Base-by-base conservation (phyloP, 2,329 filamentous ascomycete species). In the Hypoxylon sp. region DNA sequence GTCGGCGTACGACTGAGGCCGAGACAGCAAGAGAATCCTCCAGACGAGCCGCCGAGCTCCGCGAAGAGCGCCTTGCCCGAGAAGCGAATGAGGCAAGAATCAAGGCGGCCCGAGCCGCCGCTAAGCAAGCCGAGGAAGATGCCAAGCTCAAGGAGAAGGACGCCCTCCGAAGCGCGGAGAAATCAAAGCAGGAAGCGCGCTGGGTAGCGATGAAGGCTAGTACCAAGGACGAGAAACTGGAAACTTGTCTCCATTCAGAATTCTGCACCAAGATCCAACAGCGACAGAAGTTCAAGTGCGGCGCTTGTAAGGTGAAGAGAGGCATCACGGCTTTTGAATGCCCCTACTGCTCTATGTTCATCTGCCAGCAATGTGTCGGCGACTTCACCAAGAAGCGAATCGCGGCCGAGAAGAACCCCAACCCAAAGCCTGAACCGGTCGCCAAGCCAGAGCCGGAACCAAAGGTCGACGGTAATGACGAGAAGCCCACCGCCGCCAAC, bases 301-400 rank as follows among this genome's bases (percentile, higher is more conserved):
- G 51, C 1, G 50, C 66, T 2, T 76, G 74, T 44, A 20, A 46
- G 1, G 66, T 57, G 3, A 76, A 72, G 64, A 51, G 75, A 20
- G 73, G 74, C 46, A 73, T 70, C 14, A 72, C 46, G 0, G 69
- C 72, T 0, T 77, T 76, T 50, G 65, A 72, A 33, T 77, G 75
- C 22, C 75, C 75, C 2, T 48, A 74, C 33, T 76, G 75, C 46
- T 54, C 25, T 0, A 44, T 62, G 11, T 50, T 61, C 35, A 63
- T 77, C 31, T 77, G 75, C 44, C 73, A 74, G 54, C 61, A 72
- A 17, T 77, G 75, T 37, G 58, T 77, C 6, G 48, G 54, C 14
- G 53, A 70, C 1, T 76, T 69, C 30, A 48, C 69, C 17, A 49
- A 68, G 33, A 65, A 60, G 27, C 66, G 75, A 1, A 50, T 56